Percentiles rank a stretch among this genome's conserved stretches.
These are phyloP conservation scores for Colletotrichum tamarilloi DNA, from an alignment of 2,329 filamentous ascomycete genomes.

Conservation along the genomic window DNA sequence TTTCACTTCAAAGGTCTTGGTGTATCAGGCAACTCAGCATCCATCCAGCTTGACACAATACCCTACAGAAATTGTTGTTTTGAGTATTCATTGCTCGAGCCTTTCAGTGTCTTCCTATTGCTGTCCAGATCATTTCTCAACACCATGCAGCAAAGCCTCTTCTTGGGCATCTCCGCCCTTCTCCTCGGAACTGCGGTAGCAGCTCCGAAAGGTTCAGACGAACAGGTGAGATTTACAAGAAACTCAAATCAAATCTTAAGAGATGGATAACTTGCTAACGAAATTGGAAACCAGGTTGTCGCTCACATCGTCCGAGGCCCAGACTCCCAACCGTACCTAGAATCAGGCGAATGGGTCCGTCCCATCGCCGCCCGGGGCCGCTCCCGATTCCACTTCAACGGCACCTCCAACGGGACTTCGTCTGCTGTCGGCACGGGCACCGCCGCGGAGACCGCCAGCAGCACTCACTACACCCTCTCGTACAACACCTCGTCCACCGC, in stretches of 20 bases:
- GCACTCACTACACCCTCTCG: not conserved
- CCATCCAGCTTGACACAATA: not conserved
- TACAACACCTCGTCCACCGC: constrained; percentile 12
- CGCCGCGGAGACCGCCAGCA: not conserved
- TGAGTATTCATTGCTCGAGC: not conserved
- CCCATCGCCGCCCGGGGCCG: constrained; percentile 1
- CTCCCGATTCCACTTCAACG: constrained; percentile 11
- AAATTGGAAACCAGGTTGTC: not conserved
- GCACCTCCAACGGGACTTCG: constrained; percentile 26
- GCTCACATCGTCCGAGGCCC: constrained; percentile 9
- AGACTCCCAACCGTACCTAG: not conserved
- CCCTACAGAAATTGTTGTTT: not conserved
- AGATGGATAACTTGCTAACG: not conserved
- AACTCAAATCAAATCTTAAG: not conserved
- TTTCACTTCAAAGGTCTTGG: not conserved
- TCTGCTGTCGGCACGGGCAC: constrained; percentile 1
- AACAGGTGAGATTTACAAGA: constrained; percentile 6
- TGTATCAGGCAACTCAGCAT: not conserved
- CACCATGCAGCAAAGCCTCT: constrained; percentile 7
- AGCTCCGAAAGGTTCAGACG: constrained; percentile 1
- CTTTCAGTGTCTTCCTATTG: not conserved
- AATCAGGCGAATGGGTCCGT: not conserved
- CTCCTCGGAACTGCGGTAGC: not conserved
- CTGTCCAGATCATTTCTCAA: not conserved
- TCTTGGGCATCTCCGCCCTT: constrained; percentile 9